Percentiles rank a stretch among this genome's conserved stretches.
Evolutionary conservation across 805 yeast genomes (phyloP).

Genomic region (Yamadazyma takamatsuzukensis): DNA sequence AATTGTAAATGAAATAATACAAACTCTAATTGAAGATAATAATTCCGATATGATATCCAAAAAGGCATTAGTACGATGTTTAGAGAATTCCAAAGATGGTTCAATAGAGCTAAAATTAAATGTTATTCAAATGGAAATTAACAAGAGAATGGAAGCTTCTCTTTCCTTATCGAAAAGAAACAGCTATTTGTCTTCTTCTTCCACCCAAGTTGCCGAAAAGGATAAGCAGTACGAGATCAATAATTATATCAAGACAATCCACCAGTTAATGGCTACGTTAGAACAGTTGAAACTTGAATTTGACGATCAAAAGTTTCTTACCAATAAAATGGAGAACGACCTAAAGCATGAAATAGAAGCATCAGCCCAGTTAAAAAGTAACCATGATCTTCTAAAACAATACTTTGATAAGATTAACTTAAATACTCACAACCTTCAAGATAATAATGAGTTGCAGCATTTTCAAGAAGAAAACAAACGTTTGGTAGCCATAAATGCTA

Average conservation of each 20-base stretch:
- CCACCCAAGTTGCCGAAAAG: constrained; percentile 2
- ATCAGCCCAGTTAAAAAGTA: constrained; percentile 17
- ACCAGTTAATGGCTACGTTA: constrained; percentile 18
- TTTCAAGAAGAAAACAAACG: constrained; percentile 18
- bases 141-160: constrained; percentile 10
- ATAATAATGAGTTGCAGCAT: constrained; percentile 6
- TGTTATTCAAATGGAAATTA: constrained; percentile 18
- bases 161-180: too few relatives aligned
- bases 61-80: constrained; percentile 14
- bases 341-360: constrained; percentile 21
- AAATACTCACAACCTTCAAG: constrained; percentile 2
- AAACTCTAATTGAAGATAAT: constrained; percentile 15
- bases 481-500: constrained; percentile 14
- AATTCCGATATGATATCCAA: constrained; percentile 15
- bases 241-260: constrained; percentile 14
- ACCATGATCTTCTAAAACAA: constrained; percentile 11
- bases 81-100: constrained; percentile 10
- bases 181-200: constrained; percentile 3
- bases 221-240: constrained; percentile 6
- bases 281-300: constrained; percentile 21
- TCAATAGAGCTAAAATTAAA: constrained; percentile 22
- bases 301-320: constrained; percentile 16
- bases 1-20: constrained; percentile 19
- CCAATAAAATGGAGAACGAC: constrained; percentile 18
- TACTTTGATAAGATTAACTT: constrained; percentile 7